These are phyloP conservation scores for Didymella glomerata DNA, from an alignment of 2,329 filamentous ascomycete species.

Conservation along the genomic window DNA sequence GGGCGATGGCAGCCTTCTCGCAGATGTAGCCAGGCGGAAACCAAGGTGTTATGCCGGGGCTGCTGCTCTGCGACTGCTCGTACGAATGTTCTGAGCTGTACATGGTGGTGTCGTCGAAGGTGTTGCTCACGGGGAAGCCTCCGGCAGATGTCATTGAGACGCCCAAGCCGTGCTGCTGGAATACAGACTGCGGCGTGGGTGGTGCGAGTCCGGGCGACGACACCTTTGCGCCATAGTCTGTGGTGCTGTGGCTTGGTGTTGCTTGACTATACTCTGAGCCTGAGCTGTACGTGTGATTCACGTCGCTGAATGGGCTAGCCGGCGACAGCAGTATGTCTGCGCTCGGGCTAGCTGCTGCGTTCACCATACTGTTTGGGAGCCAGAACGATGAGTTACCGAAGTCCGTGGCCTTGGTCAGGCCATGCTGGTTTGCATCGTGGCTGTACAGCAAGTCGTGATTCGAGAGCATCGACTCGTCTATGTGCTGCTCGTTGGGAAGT, in stretches of 20 bases:
- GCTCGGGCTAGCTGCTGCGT: conserved; percentile 18
- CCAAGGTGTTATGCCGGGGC: conserved; percentile 19
- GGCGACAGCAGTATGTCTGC: conserved; percentile 31
- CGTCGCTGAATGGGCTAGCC: conserved; percentile 34
- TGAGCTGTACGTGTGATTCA: conserved; percentile 6
- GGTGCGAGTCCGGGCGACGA: conserved; percentile 4
- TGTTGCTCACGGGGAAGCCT: neutral
- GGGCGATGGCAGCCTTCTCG: neutral
- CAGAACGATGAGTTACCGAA: conserved; percentile 3
- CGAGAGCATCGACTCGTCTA: conserved; percentile 7
- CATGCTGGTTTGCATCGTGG: conserved; percentile 9
- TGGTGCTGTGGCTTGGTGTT: conserved; percentile 18
- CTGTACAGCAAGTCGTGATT: conserved; percentile 25
- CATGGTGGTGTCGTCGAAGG: neutral
- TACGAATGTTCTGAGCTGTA: conserved; percentile 19
- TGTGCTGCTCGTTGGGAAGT: conserved; percentile 16
- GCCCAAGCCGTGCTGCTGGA: neutral
- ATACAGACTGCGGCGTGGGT: conserved; percentile 1
- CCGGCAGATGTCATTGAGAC: neutral
- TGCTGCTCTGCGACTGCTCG: conserved; percentile 18
- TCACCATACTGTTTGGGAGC: neutral
- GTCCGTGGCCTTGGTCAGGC: conserved; percentile 13
- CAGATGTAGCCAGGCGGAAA: conserved; percentile 9
- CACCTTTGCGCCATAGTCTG: neutral
- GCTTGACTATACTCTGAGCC: conserved; percentile 19